These are phyloP conservation scores for Lepidopterella palustris DNA, from an alignment of 495 filamentous ascomycete species.

Conservation along the genomic window DNA sequence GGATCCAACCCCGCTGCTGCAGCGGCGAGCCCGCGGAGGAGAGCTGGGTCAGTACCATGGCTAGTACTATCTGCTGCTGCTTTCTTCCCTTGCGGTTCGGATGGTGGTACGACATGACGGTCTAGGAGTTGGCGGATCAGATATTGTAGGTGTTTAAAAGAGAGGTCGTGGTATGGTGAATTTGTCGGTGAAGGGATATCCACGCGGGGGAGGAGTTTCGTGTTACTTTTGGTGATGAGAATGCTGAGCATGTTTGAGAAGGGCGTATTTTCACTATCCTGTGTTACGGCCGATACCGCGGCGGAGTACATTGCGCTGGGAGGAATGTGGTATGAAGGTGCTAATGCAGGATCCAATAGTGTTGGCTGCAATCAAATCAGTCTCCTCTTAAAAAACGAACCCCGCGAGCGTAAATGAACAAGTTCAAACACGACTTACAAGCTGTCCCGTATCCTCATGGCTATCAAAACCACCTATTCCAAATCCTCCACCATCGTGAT, in stretches of 20 bases:
- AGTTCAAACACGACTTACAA: background rate
- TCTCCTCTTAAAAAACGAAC: too few species aligned
- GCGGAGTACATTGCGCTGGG: background rate
- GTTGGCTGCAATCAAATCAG: background rate
- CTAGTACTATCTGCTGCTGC: background rate
- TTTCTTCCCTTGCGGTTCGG: background rate
- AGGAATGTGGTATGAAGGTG: background rate
- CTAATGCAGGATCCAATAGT: background rate
- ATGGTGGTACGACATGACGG: background rate
- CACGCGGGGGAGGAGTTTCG: background rate
- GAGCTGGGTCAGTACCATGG: slow-evolving; percentile 7
- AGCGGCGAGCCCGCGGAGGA: slow-evolving; percentile 18
- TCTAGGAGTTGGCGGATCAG: background rate
- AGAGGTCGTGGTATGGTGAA: background rate
- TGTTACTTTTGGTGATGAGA: background rate
- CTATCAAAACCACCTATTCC: background rate
- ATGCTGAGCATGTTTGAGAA: background rate
- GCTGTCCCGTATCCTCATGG: background rate
- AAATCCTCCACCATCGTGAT: background rate
- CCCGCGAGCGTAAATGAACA: too few species aligned
- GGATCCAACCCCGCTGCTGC: slow-evolving; percentile 14
- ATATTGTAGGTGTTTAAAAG: background rate
- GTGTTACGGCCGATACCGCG: background rate
- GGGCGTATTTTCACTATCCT: background rate
- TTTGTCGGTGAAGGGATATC: background rate